A percentile compares a stretch with the other conserved stretches of the same genome.
Conservation (phyloP, 176 grass and related monocot genomes). For the Avena atlantica region DNA sequence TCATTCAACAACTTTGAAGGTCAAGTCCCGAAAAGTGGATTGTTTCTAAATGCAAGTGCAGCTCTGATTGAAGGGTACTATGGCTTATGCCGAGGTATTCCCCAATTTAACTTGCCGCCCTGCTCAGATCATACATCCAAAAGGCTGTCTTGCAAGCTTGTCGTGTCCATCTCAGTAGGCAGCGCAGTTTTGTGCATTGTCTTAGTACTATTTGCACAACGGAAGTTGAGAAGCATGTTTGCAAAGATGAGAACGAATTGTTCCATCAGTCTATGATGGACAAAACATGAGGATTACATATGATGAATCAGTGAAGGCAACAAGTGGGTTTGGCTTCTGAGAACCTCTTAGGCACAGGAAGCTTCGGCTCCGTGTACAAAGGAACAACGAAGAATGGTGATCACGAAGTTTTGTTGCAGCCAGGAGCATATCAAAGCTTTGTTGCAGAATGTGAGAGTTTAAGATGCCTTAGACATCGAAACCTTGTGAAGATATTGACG, state of each 20-base stretch:
- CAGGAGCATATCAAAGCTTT: constrained; percentile 33
- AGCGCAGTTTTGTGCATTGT: neutral
- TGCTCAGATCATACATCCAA: neutral
- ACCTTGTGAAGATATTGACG: constrained; percentile 42
- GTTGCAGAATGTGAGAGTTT: constrained; percentile 35
- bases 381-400: neutral
- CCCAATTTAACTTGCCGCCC: constrained; percentile 19
- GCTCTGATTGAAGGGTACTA: constrained; percentile 37
- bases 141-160: neutral
- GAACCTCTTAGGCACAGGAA: constrained; percentile 33
- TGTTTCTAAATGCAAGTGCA: constrained; percentile 46
- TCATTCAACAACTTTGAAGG: constrained; percentile 24
- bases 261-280: neutral
- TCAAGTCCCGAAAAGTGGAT: constrained; percentile 22
- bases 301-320: constrained; percentile 25
- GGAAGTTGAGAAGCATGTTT: neutral
- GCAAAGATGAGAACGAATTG: neutral
- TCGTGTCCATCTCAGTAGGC: neutral
- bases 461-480: constrained; percentile 20
- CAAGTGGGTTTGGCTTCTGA: constrained; percentile 21
- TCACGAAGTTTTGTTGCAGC: neutral
- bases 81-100: constrained; percentile 47
- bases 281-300: constrained; percentile 9
- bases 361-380: constrained; percentile 38
- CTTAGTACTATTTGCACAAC: neutral